Evolutionary conservation across 805 yeast species (phyloP).

Genomic region (Candida montana): DNA sequence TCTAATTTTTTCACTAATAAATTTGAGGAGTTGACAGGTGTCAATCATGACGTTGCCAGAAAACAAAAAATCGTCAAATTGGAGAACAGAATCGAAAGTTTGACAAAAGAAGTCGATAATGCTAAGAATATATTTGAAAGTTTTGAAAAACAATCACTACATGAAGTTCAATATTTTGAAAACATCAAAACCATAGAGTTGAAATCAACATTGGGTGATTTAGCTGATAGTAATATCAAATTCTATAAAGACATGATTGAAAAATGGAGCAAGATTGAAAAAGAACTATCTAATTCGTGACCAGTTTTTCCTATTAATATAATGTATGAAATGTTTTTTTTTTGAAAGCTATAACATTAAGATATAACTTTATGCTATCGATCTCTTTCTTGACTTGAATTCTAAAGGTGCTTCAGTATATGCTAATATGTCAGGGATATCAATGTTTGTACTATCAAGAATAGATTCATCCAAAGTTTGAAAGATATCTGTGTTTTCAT

Average conservation of each 20-base stretch:
- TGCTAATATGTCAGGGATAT: conserved; percentile 21
- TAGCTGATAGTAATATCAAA: conserved; percentile 71
- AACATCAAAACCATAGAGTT: conserved; percentile 73
- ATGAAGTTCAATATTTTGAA: conserved; percentile 67
- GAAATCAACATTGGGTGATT: conserved; percentile 59
- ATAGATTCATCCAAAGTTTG: conserved; percentile 13
- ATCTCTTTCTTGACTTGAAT: conserved; percentile 5
- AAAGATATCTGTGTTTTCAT: conserved; percentile 15
- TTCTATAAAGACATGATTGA: conserved; percentile 65
- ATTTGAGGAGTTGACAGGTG: conserved; percentile 58
- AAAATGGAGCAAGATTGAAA: conserved; percentile 62
- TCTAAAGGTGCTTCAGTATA: background rate
- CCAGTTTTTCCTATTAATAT: too few relatives aligned
- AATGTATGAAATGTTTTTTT: too few relatives aligned
- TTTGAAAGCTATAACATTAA: too few relatives aligned
- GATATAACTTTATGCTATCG: background rate
- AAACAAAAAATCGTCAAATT: conserved; percentile 47
- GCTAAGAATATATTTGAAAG: conserved; percentile 47
- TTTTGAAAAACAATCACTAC: conserved; percentile 51
- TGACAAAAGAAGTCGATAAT: conserved; percentile 43
- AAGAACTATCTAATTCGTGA: conserved; percentile 26
- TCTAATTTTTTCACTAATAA: conserved; percentile 50
- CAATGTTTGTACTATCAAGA: conserved; percentile 13
- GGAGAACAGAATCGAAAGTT: conserved; percentile 42
- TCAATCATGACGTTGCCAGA: conserved; percentile 51